phyloP scores from a whole-genome alignment of 2,329 filamentous ascomycete species.

The Drechslerella coelobrocha region DNA sequence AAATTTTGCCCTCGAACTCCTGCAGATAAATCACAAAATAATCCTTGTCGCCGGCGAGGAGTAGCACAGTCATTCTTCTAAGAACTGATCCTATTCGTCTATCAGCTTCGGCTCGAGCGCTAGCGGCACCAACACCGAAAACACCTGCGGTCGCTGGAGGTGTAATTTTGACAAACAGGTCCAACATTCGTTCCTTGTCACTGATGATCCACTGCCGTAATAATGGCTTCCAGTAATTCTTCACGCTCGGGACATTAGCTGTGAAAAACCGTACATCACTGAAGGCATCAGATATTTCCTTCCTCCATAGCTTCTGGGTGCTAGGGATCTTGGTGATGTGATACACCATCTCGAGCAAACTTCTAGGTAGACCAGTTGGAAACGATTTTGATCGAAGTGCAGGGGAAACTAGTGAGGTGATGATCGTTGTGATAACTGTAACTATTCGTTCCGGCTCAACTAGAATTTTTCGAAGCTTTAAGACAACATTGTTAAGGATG shows the following conservation, averaged over 20 bases:
- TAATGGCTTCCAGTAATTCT: conserved; percentile 79
- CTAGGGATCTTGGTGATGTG: conserved; percentile 78
- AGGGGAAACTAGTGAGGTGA: conserved; percentile 80
- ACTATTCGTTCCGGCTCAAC: conserved; percentile 84
- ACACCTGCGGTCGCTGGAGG: conserved; percentile 92
- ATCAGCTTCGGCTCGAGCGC: conserved; percentile 91
- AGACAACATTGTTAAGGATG: conserved; percentile 79
- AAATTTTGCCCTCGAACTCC: conserved; percentile 78
- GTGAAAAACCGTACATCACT: conserved; percentile 86
- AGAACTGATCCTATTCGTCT: conserved; percentile 89
- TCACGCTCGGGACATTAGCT: conserved; percentile 70
- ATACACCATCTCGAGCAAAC: conserved; percentile 74
- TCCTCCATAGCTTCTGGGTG: conserved; percentile 88
- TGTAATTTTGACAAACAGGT: conserved; percentile 78
- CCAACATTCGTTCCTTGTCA: conserved; percentile 86
- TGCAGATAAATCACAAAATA: conserved; percentile 79
- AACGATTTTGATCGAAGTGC: conserved; percentile 83
- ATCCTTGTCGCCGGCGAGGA: conserved; percentile 78
- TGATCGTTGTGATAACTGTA: conserved; percentile 79
- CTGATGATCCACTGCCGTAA: conserved; percentile 81
- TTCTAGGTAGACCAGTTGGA: conserved; percentile 79
- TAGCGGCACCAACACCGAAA: conserved; percentile 95
- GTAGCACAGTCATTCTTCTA: conserved; percentile 77
- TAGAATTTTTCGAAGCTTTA: conserved; percentile 80
- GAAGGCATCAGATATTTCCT: conserved; percentile 89